phyloP scores from a whole-genome alignment of 2,329 filamentous ascomycete genomes.

The Pseudonectria buxi region DNA sequence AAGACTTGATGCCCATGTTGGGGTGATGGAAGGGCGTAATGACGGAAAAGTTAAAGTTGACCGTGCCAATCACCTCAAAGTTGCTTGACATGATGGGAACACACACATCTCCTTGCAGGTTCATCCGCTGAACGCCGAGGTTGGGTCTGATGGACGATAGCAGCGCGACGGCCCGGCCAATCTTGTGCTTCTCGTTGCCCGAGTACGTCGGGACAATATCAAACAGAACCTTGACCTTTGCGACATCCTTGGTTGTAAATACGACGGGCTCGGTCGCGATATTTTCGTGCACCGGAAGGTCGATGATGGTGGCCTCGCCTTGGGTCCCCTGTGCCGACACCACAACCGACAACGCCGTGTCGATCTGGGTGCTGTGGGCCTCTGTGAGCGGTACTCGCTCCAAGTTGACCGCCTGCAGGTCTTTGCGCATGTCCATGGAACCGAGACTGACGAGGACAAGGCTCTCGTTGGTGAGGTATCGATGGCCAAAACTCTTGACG shows the following conservation, averaged over 20 bases:
- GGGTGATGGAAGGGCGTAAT: conserved; percentile 92
- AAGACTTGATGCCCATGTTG: conserved; percentile 84
- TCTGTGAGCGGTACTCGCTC: conserved; percentile 82
- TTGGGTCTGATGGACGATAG: conserved; percentile 79
- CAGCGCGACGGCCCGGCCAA: conserved; percentile 83
- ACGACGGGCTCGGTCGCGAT: conserved; percentile 89
- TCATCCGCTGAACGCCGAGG: conserved; percentile 81
- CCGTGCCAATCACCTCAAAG: conserved; percentile 84
- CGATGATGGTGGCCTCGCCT: conserved; percentile 83
- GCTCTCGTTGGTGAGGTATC: conserved; percentile 82
- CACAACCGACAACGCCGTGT: conserved; percentile 87
- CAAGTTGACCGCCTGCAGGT: conserved; percentile 71
- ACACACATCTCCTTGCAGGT: conserved; percentile 83
- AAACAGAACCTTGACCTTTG: conserved; percentile 83
- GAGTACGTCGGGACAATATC: conserved; percentile 95
- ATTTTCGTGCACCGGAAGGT: conserved; percentile 89
- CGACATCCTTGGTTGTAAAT: conserved; percentile 71
- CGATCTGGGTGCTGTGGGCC: conserved; percentile 86
- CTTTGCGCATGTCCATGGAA: conserved; percentile 88
- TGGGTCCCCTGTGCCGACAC: conserved; percentile 78
- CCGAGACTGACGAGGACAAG: conserved; percentile 90
- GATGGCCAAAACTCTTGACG: conserved; percentile 91
- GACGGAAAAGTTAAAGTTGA: conserved; percentile 95
- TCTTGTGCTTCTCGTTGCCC: conserved; percentile 78
- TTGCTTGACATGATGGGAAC: conserved; percentile 83